Base-by-base conservation (phyloP, 768 basidiomycete species). In the Psilocybe azurescens region DNA sequence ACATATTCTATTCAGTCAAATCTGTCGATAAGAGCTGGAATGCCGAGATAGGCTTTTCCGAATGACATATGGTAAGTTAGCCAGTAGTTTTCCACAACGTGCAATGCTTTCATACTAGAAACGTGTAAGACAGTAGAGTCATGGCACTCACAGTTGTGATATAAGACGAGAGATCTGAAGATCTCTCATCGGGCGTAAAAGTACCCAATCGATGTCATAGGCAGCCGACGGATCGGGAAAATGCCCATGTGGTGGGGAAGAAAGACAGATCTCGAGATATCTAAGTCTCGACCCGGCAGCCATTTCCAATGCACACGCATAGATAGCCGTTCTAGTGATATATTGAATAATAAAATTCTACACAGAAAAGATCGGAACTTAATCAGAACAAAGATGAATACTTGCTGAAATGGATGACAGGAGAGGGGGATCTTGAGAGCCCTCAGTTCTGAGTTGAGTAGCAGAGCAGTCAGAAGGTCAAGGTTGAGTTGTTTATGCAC, bases 141-240 rank as follows among this genome's bases (percentile, higher is more conserved):
- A 44, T 52, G 50, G 50, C 39, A 56, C 5, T 51, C 28, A 47
- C 30, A 44, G 30, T 32, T 48, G n/a, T 32, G 32, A 20, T 54
- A 28, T 47, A n/a, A 11, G 30, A 33, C 16, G 32, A 20, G 30
- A 36, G 36, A 65, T 60, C 63, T 61, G 32, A 36, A 60, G 66
- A 64, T 65, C 51, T 59, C 28, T 28, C 46, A 60, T 64, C 62
- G 66, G 63, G 58, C 11, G 29, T 39, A 58, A 48, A 58, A 60
- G 38, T 49, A 59, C 59, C 56, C 62, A 59, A 50, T 50, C 48
- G 58, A 61, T 52, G 57, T 60, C 58, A 62, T 62, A 61, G 55
- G 16, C n/a, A 49, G 29, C 28, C 29, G 57, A 62, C 38, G 53
- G 56, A 62, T 59, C 50, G 49, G 48, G 48, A 28, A 29, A 36